These are phyloP conservation scores for Yamadazyma taylorii DNA, from an alignment of 1,139 yeast genomes.

Conservation along the genomic window DNA sequence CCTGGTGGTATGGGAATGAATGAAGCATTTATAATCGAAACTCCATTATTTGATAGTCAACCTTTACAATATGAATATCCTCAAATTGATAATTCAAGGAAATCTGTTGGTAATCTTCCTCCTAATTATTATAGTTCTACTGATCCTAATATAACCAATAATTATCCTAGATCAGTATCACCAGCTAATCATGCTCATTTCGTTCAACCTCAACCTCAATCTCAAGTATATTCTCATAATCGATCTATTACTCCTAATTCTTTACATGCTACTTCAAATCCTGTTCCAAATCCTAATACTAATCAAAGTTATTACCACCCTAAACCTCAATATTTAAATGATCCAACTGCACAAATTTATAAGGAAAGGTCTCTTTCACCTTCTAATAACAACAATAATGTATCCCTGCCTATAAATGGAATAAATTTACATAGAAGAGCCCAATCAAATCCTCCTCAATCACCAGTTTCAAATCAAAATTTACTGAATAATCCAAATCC, in stretches of 20 bases:
- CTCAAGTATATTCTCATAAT: slow-evolving; percentile 11
- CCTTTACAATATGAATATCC: background rate
- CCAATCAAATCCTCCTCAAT: slow-evolving; percentile 34
- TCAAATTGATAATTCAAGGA: background rate
- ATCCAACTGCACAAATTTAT: slow-evolving; percentile 14
- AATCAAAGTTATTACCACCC: slow-evolving; percentile 22
- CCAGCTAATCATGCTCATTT: slow-evolving; percentile 7
- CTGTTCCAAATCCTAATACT: slow-evolving; percentile 7
- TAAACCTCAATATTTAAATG: slow-evolving; percentile 24
- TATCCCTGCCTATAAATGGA: slow-evolving; percentile 16
- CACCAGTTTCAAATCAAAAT: slow-evolving; percentile 20
- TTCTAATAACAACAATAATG: slow-evolving; percentile 8
- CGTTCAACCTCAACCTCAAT: slow-evolving; percentile 9
- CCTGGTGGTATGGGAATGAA: slow-evolving; percentile 70
- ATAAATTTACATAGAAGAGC: slow-evolving; percentile 31
- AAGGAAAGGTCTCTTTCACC: slow-evolving; percentile 39
- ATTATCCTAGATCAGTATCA: slow-evolving; percentile 6
- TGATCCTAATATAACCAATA: slow-evolving; percentile 1
- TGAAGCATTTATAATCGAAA: slow-evolving; percentile 64
- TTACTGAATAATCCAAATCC: slow-evolving; percentile 22
- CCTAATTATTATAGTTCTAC: background rate
- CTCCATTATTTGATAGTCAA: slow-evolving; percentile 23
- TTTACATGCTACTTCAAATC: background rate
- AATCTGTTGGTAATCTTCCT: background rate
- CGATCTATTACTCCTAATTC: slow-evolving; percentile 19